These are phyloP conservation scores for Rugonectria rugulosa DNA, from an alignment of 2,329 filamentous ascomycete genomes.

Conservation along the genomic window DNA sequence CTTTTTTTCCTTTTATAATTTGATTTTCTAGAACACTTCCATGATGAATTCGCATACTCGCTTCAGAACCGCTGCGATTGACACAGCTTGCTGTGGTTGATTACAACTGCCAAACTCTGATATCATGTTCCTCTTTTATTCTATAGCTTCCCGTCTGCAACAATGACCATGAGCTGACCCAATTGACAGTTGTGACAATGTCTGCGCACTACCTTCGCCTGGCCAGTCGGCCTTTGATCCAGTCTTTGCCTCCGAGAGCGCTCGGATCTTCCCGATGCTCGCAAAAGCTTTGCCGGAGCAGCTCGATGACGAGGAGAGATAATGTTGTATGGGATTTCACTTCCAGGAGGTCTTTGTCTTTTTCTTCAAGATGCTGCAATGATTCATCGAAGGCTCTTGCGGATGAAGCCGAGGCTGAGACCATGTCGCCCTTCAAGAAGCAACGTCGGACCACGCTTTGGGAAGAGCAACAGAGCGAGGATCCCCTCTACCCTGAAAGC, in stretches of 20 bases:
- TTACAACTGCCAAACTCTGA: slow-evolving; percentile 53
- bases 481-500: slow-evolving; percentile 45
- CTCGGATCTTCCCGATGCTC: slow-evolving; percentile 23
- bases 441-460: slow-evolving; percentile 44
- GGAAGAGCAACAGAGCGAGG: slow-evolving; percentile 44
- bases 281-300: slow-evolving; percentile 12
- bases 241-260: slow-evolving; percentile 21
- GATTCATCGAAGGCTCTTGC: slow-evolving; percentile 24
- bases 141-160: slow-evolving; percentile 16
- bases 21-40: slow-evolving; percentile 20
- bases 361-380: slow-evolving; percentile 21
- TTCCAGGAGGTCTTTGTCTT: slow-evolving; percentile 31
- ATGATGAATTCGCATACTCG: slow-evolving; percentile 55
- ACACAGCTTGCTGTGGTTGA: slow-evolving; percentile 55
- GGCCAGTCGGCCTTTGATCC: slow-evolving; percentile 42
- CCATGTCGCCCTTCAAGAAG: slow-evolving; percentile 47
- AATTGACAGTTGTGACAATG: slow-evolving; percentile 46
- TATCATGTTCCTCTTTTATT: slow-evolving; percentile 21
- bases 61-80: slow-evolving; percentile 62
- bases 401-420: slow-evolving; percentile 32
- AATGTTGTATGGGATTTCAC: slow-evolving; percentile 11
- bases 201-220: slow-evolving; percentile 47
- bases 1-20: not conserved
- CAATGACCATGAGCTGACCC: slow-evolving; percentile 27
- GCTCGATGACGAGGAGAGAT: slow-evolving; percentile 23